Conservation (phyloP, 75 land plant species). For the Pinus tabuliformis region DNA sequence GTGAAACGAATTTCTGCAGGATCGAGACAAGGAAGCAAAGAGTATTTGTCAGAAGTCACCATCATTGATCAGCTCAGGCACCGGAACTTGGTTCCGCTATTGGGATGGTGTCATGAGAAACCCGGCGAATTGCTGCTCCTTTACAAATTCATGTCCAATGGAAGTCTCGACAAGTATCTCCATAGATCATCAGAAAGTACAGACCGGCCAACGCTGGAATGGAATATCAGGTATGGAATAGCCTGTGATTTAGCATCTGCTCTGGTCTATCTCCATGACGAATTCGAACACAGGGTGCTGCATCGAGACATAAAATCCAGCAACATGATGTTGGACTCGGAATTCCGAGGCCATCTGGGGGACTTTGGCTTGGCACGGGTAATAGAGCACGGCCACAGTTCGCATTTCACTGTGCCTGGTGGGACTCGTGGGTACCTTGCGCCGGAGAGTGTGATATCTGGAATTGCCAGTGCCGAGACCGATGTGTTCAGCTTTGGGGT, state of each 20-base stretch:
- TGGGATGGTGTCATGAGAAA: conserved; percentile 51
- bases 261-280: conserved; percentile 48
- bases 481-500: conserved; percentile 49
- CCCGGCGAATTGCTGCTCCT: conserved; percentile 21
- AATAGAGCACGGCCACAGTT: conserved; percentile 25
- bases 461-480: conserved; percentile 25
- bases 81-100: conserved; percentile 52
- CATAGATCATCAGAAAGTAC: not conserved
- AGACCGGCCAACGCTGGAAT: not conserved
- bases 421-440: conserved; percentile 47
- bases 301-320: conserved; percentile 53
- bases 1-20: conserved; percentile 34
- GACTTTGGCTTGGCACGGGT: conserved; percentile 60
- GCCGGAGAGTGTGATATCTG: conserved; percentile 19
- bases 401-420: conserved; percentile 22
- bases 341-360: conserved; percentile 46
- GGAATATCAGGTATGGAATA: conserved; percentile 34
- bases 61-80: conserved; percentile 50
- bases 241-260: conserved; percentile 33
- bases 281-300: conserved; percentile 39
- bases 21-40: conserved; percentile 35
- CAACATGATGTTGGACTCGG: conserved; percentile 45
- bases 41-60: conserved; percentile 42
- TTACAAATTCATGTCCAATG: conserved; percentile 40
- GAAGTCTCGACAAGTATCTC: conserved; percentile 35